Base-by-base conservation (phyloP, 257 asterid genomes). In the Capsicum baccatum region DNA sequence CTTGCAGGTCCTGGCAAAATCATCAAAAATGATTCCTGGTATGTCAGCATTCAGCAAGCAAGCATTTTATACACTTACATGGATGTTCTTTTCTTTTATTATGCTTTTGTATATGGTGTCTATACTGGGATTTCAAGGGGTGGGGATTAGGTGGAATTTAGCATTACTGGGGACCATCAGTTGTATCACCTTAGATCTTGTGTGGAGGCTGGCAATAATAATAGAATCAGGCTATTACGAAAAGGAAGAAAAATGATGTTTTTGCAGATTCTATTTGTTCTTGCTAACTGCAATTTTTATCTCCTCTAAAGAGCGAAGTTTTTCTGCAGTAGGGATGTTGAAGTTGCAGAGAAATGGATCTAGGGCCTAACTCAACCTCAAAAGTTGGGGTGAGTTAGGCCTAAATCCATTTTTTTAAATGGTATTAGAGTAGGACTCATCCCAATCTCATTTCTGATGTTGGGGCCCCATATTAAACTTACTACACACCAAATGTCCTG, bases 1-100 rank as follows among this genome's bases (percentile, higher is more conserved):
- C 85, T 81, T 90, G 84, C 87, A 94, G 98, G 98, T 94, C 83
- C 91, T 94, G 87, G 98, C 98, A 47, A 93, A 93, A 88, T 94
- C 98, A 81, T 94, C 98, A 47, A 94, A 93, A 93, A 93, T 94
- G 98, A 93, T 93, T 89, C 97, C 97, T 85, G 97, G 98, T 94
- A 85, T 87, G 82, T 78, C 64, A 11, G 66, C 66, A 8, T 64
- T 78, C 64, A 11, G 66, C 66, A 8, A 78, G 66, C 50, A 78
- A 78, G 66, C 82, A 76, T 14, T 55, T 76, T 54, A 54, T 35
- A 33, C 8, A 78, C 66, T 78, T 55, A 9, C 66, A 15, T 76
- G 42, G 19, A 76, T 52, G 47, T 78, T 78, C 50, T 54, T 78
- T 54, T 56, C 13, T 52, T 78, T 7, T 19, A 50, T 64, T 54